Evolutionary conservation across 805 yeast species (phyloP).

Genomic region (Nakazawaea peltata): DNA sequence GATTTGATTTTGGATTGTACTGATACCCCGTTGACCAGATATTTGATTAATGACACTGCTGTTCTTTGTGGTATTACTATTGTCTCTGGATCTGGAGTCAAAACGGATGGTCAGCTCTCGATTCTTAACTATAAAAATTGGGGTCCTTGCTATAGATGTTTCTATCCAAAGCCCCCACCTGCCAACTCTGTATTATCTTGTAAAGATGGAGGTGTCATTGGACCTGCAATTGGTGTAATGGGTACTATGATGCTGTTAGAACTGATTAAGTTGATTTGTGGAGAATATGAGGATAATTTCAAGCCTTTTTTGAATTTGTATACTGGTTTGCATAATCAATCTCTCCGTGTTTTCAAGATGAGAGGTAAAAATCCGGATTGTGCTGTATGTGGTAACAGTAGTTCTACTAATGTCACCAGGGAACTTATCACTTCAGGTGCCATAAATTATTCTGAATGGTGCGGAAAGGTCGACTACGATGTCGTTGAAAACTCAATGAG

Average conservation of each 20-base stretch:
- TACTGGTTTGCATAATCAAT: slow-evolving; percentile 59
- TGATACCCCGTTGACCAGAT: slow-evolving; percentile 84
- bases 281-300: slow-evolving; percentile 47
- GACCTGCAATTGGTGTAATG: slow-evolving; percentile 91
- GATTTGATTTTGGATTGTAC: slow-evolving; percentile 89
- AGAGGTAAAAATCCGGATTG: slow-evolving; percentile 58
- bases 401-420: slow-evolving; percentile 42
- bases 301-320: slow-evolving; percentile 63
- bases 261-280: slow-evolving; percentile 64
- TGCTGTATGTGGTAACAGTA: slow-evolving; percentile 50
- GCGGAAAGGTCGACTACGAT: slow-evolving; percentile 51
- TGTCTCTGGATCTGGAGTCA: slow-evolving; percentile 87
- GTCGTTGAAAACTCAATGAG: slow-evolving; percentile 39
- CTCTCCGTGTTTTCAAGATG: slow-evolving; percentile 71
- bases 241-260: slow-evolving; percentile 90
- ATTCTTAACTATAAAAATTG: slow-evolving; percentile 54
- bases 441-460: slow-evolving; percentile 63
- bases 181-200: slow-evolving; percentile 79
- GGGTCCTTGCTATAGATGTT: slow-evolving; percentile 94
- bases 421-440: slow-evolving; percentile 35
- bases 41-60: slow-evolving; percentile 78
- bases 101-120: slow-evolving; percentile 84
- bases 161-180: slow-evolving; percentile 86
- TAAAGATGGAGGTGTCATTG: slow-evolving; percentile 88
- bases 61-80: slow-evolving; percentile 63